Percentiles rank a stretch among this genome's conserved stretches.
These are phyloP conservation scores for Pseudogymnoascus sp. DNA, from an alignment of 2,329 filamentous ascomycete species.

Conservation along the genomic window DNA sequence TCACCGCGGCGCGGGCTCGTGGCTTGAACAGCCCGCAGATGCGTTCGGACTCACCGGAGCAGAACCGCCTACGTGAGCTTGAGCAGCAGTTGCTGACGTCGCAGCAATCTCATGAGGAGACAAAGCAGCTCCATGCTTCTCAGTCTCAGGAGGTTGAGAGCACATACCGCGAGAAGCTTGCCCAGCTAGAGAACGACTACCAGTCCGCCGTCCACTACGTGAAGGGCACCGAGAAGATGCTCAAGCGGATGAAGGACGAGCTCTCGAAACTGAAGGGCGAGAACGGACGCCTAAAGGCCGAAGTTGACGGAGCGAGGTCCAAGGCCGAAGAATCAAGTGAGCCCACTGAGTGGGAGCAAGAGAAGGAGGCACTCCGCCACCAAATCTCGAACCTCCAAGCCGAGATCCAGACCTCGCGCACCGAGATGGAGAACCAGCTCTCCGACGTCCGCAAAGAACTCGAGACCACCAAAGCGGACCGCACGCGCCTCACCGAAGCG, in stretches of 20 bases:
- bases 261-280: constrained; percentile 85
- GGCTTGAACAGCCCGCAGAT: constrained; percentile 66
- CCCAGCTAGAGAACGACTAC: constrained; percentile 93
- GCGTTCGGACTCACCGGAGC: constrained; percentile 69
- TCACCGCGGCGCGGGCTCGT: constrained; percentile 62
- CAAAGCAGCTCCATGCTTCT: constrained; percentile 66
- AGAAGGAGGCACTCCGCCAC: constrained; percentile 58
- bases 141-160: constrained; percentile 82
- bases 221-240: constrained; percentile 97
- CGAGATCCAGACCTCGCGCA: constrained; percentile 57
- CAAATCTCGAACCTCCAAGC: constrained; percentile 63
- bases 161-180: constrained; percentile 84
- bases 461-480: constrained; percentile 54
- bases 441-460: constrained; percentile 62
- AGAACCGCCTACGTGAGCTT: constrained; percentile 70
- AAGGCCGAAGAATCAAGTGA: constrained; percentile 33
- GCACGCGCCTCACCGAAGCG: constrained; percentile 54
- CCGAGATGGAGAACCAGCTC: constrained; percentile 65
- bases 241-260: constrained; percentile 97
- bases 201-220: constrained; percentile 97
- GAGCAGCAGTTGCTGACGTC: constrained; percentile 79
- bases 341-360: constrained; percentile 62
- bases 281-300: constrained; percentile 72
- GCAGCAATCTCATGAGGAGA: constrained; percentile 75
- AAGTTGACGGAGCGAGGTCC: constrained; percentile 59